Base-by-base conservation (phyloP, 768 basidiomycete genomes). In the Phlebiopsis flavidoalba region DNA sequence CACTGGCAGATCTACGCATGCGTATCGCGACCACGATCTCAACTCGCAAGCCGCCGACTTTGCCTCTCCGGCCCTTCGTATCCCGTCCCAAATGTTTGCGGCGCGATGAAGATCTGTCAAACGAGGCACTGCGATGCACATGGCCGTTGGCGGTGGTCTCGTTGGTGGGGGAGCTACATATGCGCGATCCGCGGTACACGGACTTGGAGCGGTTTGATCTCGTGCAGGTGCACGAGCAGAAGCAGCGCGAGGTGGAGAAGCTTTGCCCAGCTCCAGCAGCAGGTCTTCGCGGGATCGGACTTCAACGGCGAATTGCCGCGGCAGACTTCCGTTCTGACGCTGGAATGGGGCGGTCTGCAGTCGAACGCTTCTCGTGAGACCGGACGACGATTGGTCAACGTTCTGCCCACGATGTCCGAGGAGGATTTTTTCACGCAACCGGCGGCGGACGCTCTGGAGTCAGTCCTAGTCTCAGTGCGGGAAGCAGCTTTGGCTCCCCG, bases 131-230 rank as follows among this genome's bases (percentile, higher is more conserved):
- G 21, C 66, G 49, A 62, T 68, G 21, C 66, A 63, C 26, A 26
- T 67, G 40, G 63, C 62, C 3, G 51, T 57, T 7, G 36, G 65
- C 49, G 65, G 64, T 40, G 33, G 24, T 53, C 58, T 2, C 52
- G 17, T 24, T 31, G 26, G 26, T 31, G 26, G 26, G 2, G 26
- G 15, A 33, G 12, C 31, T 14, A 15, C 21, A 1, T n/a, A 15
- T 26, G 45, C 45, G 48, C 65, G 1, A 52, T 70, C 15, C 77
- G 77, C 45, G 75, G 1, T 90, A 84, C 63, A 90, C 88, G 0
- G 76, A 86, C 1, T 77, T 87, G 0, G 88, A 90, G 68, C 83
- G 87, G 70, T 80, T 83, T 62, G 83, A 31, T 31, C 26, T 89
- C 53, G 80, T 90, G 68, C 85, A 79, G 58, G 84, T 72, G 62